Evolutionary conservation across 2,329 filamentous ascomycete species (phyloP).

Genomic region (Ophiosphaerella korrae): DNA sequence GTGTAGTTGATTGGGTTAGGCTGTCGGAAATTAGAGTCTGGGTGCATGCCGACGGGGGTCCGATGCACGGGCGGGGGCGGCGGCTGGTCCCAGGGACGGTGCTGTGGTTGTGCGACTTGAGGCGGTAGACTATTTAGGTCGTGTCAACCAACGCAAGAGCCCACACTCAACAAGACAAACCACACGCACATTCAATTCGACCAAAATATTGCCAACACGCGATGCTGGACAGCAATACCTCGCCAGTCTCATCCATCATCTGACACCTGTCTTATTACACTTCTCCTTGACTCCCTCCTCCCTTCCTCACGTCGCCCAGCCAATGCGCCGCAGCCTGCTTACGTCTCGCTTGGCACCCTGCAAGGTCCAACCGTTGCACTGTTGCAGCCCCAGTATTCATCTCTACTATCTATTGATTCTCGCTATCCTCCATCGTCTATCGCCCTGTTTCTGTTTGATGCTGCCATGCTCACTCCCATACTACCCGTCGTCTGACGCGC

Average conservation of each 20-base stretch:
- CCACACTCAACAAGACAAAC: no score
- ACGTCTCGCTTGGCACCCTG: not conserved
- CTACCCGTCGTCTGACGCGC: not conserved
- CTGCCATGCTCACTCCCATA: no score
- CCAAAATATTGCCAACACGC: no score
- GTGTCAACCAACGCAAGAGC: no score
- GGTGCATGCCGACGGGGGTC: slow-evolving; percentile 32
- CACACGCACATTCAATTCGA: no score
- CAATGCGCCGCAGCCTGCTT: not conserved
- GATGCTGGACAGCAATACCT: no score
- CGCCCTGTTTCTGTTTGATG: not conserved
- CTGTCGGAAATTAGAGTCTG: slow-evolving; percentile 24
- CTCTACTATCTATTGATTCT: not conserved
- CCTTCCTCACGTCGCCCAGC: not conserved
- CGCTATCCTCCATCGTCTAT: not conserved
- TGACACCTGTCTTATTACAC: no score
- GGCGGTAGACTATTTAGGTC: not conserved
- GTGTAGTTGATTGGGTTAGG: slow-evolving; percentile 40
- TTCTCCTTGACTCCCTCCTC: not conserved
- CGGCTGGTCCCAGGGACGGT: slow-evolving; percentile 34
- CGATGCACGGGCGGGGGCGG: slow-evolving; percentile 43
- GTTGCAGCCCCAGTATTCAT: not conserved
- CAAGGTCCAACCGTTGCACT: not conserved
- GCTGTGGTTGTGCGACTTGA: not conserved
- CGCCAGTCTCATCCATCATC: no score